Base-by-base conservation (phyloP, 2,329 filamentous ascomycete species). In the Sporothrix pseudoabietina region DNA sequence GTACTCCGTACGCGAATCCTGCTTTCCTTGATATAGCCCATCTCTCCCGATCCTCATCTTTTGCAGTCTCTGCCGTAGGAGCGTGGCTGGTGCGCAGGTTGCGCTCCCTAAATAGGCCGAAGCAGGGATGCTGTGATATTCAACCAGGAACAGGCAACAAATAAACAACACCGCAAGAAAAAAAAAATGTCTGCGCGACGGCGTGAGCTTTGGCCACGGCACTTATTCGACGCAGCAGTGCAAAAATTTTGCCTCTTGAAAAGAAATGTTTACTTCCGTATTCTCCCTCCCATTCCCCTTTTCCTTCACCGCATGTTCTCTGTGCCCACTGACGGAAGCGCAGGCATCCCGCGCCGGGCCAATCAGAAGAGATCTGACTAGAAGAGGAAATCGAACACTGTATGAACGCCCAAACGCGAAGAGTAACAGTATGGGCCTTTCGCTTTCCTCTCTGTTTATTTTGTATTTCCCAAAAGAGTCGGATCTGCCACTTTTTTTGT, bases 271-370 rank as follows among this genome's bases (percentile, higher is more conserved):
- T 54, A 35, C 32, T 10, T n/a, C 52, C n/a, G 7, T 14, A 26
- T 68, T 52, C 26, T 63, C 3, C 32, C 14, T 30, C 19, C 26
- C 14, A 12, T 52, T 19, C 26, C 8, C n/a, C 7, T 47, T 41
- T 47, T 32, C 39, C 65, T 54, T 69, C 66, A 69, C 66, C 66
- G 66, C 66, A 69, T 69, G 30, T 69, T 69, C n/a, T 39, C 16
- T 30, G 61, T 22, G 66, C 47, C 47, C 66, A 54, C 22, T 57
- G 49, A 26, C 32, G 69, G 69, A 71, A 71, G 35, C 32, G 26
- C 10, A 71, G 52, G 69, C 39, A 71, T 19, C 22, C 35, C 10
- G 16, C 22, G 52, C 69, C 69, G 52, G 52, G 22, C 69, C 69
- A 71, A 71, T 71, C 35, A 59, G 52, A 59, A 9, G 9, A 39